phyloP scores from a whole-genome alignment of 192 early-diverging fungal genomes.

The Coemansia erecta region DNA sequence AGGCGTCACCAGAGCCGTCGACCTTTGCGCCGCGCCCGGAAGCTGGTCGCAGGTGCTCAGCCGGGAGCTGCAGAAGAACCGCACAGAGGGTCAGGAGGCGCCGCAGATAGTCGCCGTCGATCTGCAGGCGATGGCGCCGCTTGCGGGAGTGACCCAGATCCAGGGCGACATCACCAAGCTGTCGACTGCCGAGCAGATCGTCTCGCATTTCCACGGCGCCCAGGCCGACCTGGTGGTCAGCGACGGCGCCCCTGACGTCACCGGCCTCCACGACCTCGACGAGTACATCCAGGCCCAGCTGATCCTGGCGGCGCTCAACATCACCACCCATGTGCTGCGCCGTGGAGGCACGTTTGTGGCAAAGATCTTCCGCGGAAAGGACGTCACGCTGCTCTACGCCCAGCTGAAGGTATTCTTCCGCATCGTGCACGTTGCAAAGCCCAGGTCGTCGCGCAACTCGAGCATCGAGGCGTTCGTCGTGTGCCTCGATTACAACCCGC shows the following conservation, averaged over 20 bases:
- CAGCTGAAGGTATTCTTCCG: conserved; percentile 92
- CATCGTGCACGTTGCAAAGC: conserved; percentile 89
- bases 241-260: conserved; percentile 96
- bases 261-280: conserved; percentile 97
- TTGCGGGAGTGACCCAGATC: conserved; percentile 88
- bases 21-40: conserved; percentile 96
- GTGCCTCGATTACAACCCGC: conserved; percentile 86
- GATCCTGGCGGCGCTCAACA: conserved; percentile 91
- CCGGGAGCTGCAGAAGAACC: conserved; percentile 58
- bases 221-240: conserved; percentile 92
- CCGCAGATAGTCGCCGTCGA: conserved; percentile 93
- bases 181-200: conserved; percentile 88
- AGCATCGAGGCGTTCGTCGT: conserved; percentile 94
- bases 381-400: conserved; percentile 86
- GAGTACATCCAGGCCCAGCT: conserved; percentile 99
- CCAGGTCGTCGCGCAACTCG: conserved; percentile 89
- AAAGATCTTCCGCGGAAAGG: conserved; percentile 96
- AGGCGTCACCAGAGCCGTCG: conserved; percentile 85
- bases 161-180: conserved; percentile 98
- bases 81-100: conserved; percentile 24
- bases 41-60: conserved; percentile 95
- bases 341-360: conserved; percentile 94
- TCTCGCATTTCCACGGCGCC: conserved; percentile 83
- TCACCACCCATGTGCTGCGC: conserved; percentile 89
- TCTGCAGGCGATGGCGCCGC: conserved; percentile 94